Conservation (phyloP, 2,329 filamentous ascomycete genomes). For the Aspergillus awamori region DNA sequence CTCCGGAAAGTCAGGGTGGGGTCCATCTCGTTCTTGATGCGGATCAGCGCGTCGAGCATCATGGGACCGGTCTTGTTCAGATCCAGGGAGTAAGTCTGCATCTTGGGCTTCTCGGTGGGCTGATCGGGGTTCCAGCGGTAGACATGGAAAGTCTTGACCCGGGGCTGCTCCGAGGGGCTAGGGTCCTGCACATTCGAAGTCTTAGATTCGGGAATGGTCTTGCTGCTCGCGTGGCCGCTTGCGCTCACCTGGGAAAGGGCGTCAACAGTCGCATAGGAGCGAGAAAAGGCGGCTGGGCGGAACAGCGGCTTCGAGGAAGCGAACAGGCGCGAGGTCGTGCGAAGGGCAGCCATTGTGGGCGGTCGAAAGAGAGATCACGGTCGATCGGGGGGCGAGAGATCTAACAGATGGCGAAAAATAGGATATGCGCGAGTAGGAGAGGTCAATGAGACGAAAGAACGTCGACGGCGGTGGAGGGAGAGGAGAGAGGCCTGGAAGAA, state of each 20-base stretch:
- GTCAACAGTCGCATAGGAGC: slow-evolving; percentile 53
- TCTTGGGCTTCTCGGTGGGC: slow-evolving; percentile 87
- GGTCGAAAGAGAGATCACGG: slow-evolving; percentile 15
- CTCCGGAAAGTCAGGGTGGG: slow-evolving; percentile 94
- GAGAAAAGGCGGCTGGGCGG: slow-evolving; percentile 43
- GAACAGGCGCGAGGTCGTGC: slow-evolving; percentile 50
- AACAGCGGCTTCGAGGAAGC: slow-evolving; percentile 48
- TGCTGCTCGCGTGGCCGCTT: slow-evolving; percentile 31
- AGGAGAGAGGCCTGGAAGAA: slow-evolving; percentile 14
- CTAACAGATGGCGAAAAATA: slow-evolving; percentile 12
- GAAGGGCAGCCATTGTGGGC: slow-evolving; percentile 52
- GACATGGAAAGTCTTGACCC: slow-evolving; percentile 94
- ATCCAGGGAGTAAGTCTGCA: slow-evolving; percentile 94
- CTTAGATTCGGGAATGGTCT: slow-evolving; percentile 53
- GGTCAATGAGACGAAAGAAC: slow-evolving; percentile 9
- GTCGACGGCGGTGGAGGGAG: slow-evolving; percentile 12
- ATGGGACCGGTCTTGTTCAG: slow-evolving; percentile 99
- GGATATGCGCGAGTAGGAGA: slow-evolving; percentile 1
- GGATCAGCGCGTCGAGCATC: slow-evolving; percentile 93
- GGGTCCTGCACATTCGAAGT: slow-evolving; percentile 66
- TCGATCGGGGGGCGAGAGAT: slow-evolving; percentile 14
- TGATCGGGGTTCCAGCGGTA: slow-evolving; percentile 98
- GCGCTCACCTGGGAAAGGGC: slow-evolving; percentile 35
- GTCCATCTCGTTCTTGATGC: slow-evolving; percentile 99
- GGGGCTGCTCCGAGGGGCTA: slow-evolving; percentile 57